Evolutionary conservation across 148 eudicot genomes (phyloP), one percentile per base, ranked within the genome.

Genomic region (Hydrangea macrophylla): DNA sequence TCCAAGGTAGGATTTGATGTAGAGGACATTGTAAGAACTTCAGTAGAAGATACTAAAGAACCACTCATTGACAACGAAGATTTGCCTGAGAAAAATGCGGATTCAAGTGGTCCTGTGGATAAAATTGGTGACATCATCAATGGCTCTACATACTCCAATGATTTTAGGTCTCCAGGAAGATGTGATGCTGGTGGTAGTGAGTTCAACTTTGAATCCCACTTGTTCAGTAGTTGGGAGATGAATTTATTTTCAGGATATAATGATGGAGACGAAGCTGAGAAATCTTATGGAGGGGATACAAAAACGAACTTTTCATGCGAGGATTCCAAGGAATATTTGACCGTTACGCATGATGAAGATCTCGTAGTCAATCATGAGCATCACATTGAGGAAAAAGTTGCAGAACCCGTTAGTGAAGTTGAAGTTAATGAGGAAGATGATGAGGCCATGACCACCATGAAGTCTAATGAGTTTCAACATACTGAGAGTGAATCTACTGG

Each of bases 191-290:
- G n/a, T n/a, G n/a, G n/a, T n/a, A n/a, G n/a, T n/a, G 71, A 60
- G 5, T 58, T 10, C 13, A 54, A 37, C 53, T 62, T 42, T 53
- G 71, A 69, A 56, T 62, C 64, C 68, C 27, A 30, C 63, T 6
- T 69, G 26, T 74, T 75, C 24, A 78, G 76, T 35, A 62, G 62
- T 28, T 48, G 60, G 69, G 75, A 73, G 45, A 54, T 60, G 6
- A 61, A 68, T 76, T 17, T 64, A 54, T 33, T 65, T 30, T 76
- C 62, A 59, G 70, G 50, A 57, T 62, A 73, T 23, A 58, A 45
- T 32, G 56, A 35, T 12, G 30, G 27, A n/a, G 64, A 32, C 4
- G 69, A 60, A 57, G 24, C 48, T 33, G 58, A 32, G 26, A 69
- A 67, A 62, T 60, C 58, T 59, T 50, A 30, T 26, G 53, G 56